These are phyloP conservation scores for Zalaria sp. DNA, from an alignment of 2,329 filamentous ascomycete genomes.

Conservation along the genomic window DNA sequence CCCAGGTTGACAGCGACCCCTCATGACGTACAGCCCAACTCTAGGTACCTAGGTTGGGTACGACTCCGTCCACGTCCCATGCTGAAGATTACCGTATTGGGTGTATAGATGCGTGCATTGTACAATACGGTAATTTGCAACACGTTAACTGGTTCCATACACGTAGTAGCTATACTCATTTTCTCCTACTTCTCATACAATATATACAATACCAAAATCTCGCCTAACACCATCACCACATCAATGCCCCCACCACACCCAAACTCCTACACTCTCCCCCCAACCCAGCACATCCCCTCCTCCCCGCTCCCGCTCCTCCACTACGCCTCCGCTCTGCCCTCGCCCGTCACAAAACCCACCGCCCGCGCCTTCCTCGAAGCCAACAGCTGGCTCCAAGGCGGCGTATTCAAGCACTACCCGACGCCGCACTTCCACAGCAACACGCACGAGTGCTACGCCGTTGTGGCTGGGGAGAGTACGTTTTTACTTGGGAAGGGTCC, in stretches of 20 bases:
- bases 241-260: neutral
- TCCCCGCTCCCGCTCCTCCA: slow-evolving; percentile 12
- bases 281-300: slow-evolving; percentile 11
- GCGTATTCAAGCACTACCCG: slow-evolving; percentile 9
- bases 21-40: too few relatives aligned
- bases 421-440: slow-evolving; percentile 11
- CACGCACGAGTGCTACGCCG: slow-evolving; percentile 12
- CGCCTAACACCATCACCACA: too few relatives aligned
- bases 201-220: too few relatives aligned
- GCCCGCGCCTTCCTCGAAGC: slow-evolving; percentile 8
- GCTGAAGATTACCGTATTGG: too few relatives aligned
- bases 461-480: slow-evolving; percentile 6
- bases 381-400: slow-evolving; percentile 10
- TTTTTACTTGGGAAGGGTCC: slow-evolving; percentile 1
- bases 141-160: too few relatives aligned
- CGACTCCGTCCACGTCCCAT: too few relatives aligned
- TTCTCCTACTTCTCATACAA: too few relatives aligned
- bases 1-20: too few relatives aligned
- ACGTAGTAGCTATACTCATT: too few relatives aligned
- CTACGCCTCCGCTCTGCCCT: slow-evolving; percentile 13
- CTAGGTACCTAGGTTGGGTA: too few relatives aligned
- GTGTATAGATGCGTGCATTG: too few relatives aligned
- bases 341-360: slow-evolving; percentile 8
- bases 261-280: slow-evolving; percentile 2
- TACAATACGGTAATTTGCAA: too few relatives aligned